Evolutionary conservation across 495 filamentous ascomycete species (phyloP).

Genomic region (Neurospora africana): DNA sequence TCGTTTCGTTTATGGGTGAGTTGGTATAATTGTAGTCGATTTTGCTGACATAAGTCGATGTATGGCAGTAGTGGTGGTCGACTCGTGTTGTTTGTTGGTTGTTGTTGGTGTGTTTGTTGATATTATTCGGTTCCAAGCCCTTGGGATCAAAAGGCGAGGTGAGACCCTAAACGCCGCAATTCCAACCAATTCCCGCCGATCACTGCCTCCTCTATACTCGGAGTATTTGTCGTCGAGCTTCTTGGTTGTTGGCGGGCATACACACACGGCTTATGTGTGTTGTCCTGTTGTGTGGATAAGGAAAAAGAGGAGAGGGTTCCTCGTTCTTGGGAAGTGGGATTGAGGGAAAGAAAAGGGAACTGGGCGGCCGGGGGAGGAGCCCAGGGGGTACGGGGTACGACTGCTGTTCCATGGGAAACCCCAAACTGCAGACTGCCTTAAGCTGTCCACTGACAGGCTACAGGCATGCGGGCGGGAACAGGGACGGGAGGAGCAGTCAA

Average conservation of each 20-base stretch:
- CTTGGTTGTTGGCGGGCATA: background rate
- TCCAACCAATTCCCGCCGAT: background rate
- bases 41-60: background rate
- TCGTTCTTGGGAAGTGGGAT: background rate
- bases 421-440: background rate
- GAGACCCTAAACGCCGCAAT: background rate
- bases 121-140: background rate
- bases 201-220: background rate
- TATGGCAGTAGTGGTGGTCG: background rate
- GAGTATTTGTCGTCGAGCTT: background rate
- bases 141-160: background rate
- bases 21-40: background rate
- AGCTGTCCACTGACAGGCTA: background rate
- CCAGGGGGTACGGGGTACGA: background rate
- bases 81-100: background rate
- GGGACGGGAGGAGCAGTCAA: background rate
- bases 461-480: background rate
- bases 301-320: background rate
- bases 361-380: background rate
- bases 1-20: background rate
- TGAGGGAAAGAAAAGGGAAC: background rate
- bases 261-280: background rate
- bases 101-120: background rate
- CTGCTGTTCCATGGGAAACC: background rate
- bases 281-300: background rate